Base-by-base conservation (phyloP, 1,284 basidiomycete genomes). In the Pseudozyma pruni region DNA sequence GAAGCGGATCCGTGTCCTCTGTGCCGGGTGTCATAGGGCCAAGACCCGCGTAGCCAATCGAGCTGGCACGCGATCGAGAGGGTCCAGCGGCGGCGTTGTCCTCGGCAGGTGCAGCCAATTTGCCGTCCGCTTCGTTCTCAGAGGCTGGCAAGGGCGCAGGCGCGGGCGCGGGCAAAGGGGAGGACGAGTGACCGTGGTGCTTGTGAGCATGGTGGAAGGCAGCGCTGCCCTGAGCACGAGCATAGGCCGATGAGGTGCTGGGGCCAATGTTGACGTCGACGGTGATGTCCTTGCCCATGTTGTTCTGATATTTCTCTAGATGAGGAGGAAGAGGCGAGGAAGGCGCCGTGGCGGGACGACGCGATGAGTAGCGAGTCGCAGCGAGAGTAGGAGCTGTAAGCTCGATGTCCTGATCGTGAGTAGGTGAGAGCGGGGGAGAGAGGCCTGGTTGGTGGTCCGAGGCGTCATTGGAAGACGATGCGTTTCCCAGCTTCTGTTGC, bases 1-100 rank as follows among this genome's bases (percentile, higher is more conserved):
- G 72, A 1, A 85, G 73, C 2, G 85, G 85, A 67, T 86, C 85
- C n/a, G 78, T 78, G 2, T 66, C 67, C 32, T 79, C 68, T 7
- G 48, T 50, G 14, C 55, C 56, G 14, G 60, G 60, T 0, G 60
- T 60, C 23, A 44, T 44, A 8, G 67, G 45, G 1, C 20, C 46
- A 1, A 59, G 51, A 13, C 67, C 67, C 11, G 31, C 56, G 27
- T 41, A 70, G 31, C 67, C 60, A 8, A 59, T 23, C 7, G 60
- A 70, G 42, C 60, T 64, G 29, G 60, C 67, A n/a, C 60, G 67
- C 17, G 60, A 70, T 4, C 59, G 67, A 16, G 60, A 34, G 10
- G 56, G 44, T 2, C 45, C 53, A 8, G 55, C 27, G 23, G 34
- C 27, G 8, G 31, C 19, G 22, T 8, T 34, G 8, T 43, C 31